Base-by-base conservation (phyloP, 2,329 filamentous ascomycete species). In the Apiospora rasikravindrae region DNA sequence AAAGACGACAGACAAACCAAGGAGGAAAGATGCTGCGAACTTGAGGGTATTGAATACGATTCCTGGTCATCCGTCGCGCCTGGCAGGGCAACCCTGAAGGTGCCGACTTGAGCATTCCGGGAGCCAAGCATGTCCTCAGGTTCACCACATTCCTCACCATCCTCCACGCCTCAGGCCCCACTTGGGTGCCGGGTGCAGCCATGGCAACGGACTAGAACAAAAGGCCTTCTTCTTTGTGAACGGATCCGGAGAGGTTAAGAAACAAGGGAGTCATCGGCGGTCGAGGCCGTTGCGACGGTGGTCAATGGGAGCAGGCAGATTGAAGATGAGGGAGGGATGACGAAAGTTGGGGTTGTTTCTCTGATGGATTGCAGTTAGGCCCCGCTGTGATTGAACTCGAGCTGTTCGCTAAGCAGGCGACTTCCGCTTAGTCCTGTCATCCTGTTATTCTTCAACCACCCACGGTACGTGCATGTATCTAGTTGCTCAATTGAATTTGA, bases 51-150 rank as follows among this genome's bases (percentile, higher is more conserved):
- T 40, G 33, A 64, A 14, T 40, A 37, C 40, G 22, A n/a, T n/a
- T 8, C 33, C 29, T n/a, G 16, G 22, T n/a, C 8, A 5, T n/a
- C 40, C n/a, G n/a, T 29, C 11, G 29, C 24, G 67, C 29, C 67
- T 68, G 45, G 42, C 67, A 45, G 24, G 67, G 40, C 42, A 68
- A 68, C 67, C 42, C 67, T 29, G 24, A 11, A 37, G 67, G 29
- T n/a, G 33, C 40, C 45, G 45, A 37, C 13, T 29, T 29, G 42
- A 68, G 67, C 67, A 68, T 68, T 68, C 67, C 67, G 42, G 67
- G 26, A 29, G 42, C 67, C 40, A 68, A 68, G 33, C 37, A 68
- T 45, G 42, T 14, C 42, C 11, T 47, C 24, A 68, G 29, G 42
- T 26, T 37, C 42, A 68, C n/a, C 22, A 47, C 67, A 68, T 68